Evolutionary conservation across 441 rosid genomes (phyloP).

Genomic region (Populus hybrid): DNA sequence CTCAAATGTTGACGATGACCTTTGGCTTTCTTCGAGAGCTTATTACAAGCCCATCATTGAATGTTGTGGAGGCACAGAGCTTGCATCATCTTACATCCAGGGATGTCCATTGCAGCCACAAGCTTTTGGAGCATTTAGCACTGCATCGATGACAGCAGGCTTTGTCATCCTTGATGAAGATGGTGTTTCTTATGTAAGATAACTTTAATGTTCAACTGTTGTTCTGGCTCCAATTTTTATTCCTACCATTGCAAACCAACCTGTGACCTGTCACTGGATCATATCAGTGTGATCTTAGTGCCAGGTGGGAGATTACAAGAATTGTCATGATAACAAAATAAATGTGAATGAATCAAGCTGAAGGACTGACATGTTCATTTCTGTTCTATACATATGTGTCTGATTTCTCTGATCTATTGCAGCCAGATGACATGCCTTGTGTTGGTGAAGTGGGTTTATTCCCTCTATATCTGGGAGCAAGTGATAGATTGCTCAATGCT

Average conservation of each 20-base stretch:
- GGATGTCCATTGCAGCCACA: slow-evolving; percentile 76
- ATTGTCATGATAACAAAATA: background rate
- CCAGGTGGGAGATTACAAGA: background rate
- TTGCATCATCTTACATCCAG: slow-evolving; percentile 66
- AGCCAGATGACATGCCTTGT: slow-evolving; percentile 77
- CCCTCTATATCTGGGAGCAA: slow-evolving; percentile 69
- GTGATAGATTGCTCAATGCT: slow-evolving; percentile 75
- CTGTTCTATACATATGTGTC: background rate
- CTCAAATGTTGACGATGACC: slow-evolving; percentile 81
- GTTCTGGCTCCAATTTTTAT: background rate
- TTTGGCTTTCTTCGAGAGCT: slow-evolving; percentile 88
- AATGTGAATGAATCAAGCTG: background rate
- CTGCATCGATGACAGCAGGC: slow-evolving; percentile 67
- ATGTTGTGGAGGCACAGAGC: slow-evolving; percentile 90
- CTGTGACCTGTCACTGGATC: background rate
- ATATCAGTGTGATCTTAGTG: background rate
- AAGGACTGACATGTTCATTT: background rate
- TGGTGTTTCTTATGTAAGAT: slow-evolving; percentile 60
- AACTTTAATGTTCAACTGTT: background rate
- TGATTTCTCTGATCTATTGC: slow-evolving; percentile 22
- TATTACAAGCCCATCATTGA: slow-evolving; percentile 73
- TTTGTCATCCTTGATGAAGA: slow-evolving; percentile 67
- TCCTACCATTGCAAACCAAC: background rate
- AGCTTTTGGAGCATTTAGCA: slow-evolving; percentile 84
- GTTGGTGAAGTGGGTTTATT: slow-evolving; percentile 79